phyloP scores from a whole-genome alignment of 345 rosid genomes.

The Chamaenerion angustifolium region DNA sequence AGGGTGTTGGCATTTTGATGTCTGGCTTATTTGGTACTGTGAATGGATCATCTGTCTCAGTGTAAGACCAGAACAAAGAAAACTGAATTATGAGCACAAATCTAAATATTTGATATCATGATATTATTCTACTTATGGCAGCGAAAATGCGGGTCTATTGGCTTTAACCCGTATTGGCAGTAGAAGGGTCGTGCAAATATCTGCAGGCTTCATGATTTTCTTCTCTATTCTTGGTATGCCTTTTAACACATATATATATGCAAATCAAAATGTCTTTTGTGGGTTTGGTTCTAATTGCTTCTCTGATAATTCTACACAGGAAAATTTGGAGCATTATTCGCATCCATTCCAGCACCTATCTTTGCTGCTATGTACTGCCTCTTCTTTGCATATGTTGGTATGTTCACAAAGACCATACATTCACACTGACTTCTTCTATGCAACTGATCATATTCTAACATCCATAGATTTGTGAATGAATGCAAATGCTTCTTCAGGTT shows the following conservation, averaged over 20 bases:
- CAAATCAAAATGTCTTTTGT: neutral
- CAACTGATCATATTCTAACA: neutral
- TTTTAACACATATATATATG: neutral
- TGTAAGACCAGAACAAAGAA: slow-evolving; percentile 39
- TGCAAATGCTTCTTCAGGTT: slow-evolving; percentile 41
- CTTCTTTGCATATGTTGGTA: slow-evolving; percentile 94
- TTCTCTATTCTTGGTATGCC: slow-evolving; percentile 78
- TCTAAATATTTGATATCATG: neutral
- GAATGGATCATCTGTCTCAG: slow-evolving; percentile 81
- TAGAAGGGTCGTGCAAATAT: slow-evolving; percentile 88
- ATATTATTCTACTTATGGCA: slow-evolving; percentile 14
- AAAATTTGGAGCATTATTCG: slow-evolving; percentile 92
- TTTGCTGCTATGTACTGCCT: slow-evolving; percentile 78
- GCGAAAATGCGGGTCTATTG: slow-evolving; percentile 91
- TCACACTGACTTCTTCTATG: too few species aligned
- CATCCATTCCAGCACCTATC: slow-evolving; percentile 85
- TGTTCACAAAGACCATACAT: too few species aligned
- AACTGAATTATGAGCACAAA: neutral
- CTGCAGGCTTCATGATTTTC: slow-evolving; percentile 98
- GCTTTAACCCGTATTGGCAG: slow-evolving; percentile 90
- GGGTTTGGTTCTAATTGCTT: slow-evolving; percentile 4
- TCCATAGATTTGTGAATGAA: too few species aligned
- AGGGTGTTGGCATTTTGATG: slow-evolving; percentile 85
- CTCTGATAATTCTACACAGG: slow-evolving; percentile 33
- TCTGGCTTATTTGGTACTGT: slow-evolving; percentile 95